Conservation (phyloP, 805 yeast genomes). For the Barnettozyma wickerhamii region DNA sequence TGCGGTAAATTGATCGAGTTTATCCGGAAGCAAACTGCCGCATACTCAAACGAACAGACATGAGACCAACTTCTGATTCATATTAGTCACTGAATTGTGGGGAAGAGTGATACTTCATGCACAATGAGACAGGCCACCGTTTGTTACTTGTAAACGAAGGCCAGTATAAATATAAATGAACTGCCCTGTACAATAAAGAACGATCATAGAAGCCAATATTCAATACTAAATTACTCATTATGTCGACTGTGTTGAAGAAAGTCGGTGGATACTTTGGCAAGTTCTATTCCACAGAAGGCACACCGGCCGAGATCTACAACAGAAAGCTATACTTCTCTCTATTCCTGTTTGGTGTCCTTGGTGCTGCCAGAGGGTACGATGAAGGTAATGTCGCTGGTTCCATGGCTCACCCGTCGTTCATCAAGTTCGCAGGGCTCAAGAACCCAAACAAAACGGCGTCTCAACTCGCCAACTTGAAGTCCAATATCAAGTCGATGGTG, state of each 20-base stretch:
- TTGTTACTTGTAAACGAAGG: too few relatives aligned
- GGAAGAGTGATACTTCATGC: too few relatives aligned
- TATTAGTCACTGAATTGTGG: too few relatives aligned
- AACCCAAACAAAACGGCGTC: slow-evolving; percentile 32
- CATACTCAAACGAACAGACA: too few relatives aligned
- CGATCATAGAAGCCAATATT: too few relatives aligned
- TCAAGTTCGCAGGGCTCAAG: slow-evolving; percentile 37
- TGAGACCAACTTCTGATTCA: too few relatives aligned
- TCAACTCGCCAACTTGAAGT: slow-evolving; percentile 41
- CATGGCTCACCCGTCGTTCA: slow-evolving; percentile 40
- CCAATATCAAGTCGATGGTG: slow-evolving; percentile 56
- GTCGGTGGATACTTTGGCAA: slow-evolving; percentile 2
- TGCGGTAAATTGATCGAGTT: too few relatives aligned
- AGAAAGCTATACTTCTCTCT: slow-evolving; percentile 40
- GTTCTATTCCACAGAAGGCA: slow-evolving; percentile 17
- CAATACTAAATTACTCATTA: neutral
- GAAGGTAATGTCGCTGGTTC: slow-evolving; percentile 50
- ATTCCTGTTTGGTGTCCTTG: slow-evolving; percentile 49
- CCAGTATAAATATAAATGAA: too few relatives aligned
- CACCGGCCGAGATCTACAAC: slow-evolving; percentile 45
- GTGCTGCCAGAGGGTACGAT: slow-evolving; percentile 54
- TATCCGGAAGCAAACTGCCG: too few relatives aligned
- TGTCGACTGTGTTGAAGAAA: neutral
- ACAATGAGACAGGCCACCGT: too few relatives aligned
- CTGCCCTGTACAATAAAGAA: too few relatives aligned